Evolutionary conservation across 1,284 basidiomycete genomes (phyloP), one percentile per base, ranked within the genome.

Genomic region (Cystobasidium sp.): DNA sequence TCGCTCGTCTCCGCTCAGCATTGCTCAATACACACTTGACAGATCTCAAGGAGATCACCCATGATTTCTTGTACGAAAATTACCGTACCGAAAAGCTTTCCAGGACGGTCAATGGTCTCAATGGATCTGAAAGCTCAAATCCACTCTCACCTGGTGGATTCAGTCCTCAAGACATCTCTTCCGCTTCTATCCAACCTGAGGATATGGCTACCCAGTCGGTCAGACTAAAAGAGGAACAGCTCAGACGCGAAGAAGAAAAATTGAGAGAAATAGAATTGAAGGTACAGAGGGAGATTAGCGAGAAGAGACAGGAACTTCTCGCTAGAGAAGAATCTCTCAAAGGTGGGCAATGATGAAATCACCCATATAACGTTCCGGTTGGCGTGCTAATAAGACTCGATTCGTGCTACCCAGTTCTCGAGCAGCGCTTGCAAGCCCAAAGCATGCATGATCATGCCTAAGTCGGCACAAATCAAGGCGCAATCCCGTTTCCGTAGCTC

Each of bases 221-320:
- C 67, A 91, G 94, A 76, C 89, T 98, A 84, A 98, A 97, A 86
- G 96, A 99, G 85, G 96, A 99, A 83, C 97, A 99, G 83, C 90
- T 99, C 76, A 91, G 95, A 80, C 87, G 93, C 77, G 97, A 99
- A 84, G 94, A 97, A 85, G 94, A 97, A 86, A 96, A 96, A 86
- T 89, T 99, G 77, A 92, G 96, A 79, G 97, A 99, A 85, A 94
- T 98, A 83, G 97, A 99, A 83, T 88, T 98, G 83, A 94, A 94
- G 83, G 94, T 98, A 49, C 96, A 98, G 84, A 89, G 97, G 76
- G 97, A 99, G 87, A 96, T 99, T 84, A 93, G 93, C 84, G 93
- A 99, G 86, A 97, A 97, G 87, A 88, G 95, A 81, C 97, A 99
- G 83, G 96, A 99, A 83, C 85, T 99, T 77, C 69, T 84, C 46